Percentiles rank a stretch among this genome's conserved stretches.
phyloP scores from a whole-genome alignment of 2,329 filamentous ascomycete genomes.

The Diaporthe batatas region DNA sequence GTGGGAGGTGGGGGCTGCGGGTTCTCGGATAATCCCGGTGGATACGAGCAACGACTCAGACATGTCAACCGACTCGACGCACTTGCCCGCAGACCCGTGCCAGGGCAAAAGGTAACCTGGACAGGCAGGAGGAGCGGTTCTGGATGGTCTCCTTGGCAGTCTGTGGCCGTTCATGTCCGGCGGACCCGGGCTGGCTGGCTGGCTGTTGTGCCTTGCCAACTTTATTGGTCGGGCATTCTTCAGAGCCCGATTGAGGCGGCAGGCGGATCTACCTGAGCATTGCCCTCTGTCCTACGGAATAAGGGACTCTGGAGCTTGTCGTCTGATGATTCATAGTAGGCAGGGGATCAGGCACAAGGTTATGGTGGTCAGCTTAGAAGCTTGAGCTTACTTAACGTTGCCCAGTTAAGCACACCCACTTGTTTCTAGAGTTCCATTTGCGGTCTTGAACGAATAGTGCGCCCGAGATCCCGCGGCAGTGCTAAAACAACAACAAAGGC shows the following conservation, averaged over 20 bases:
- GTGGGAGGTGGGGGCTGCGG: background rate
- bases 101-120: background rate
- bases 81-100: background rate
- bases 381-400: constrained; percentile 8
- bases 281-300: too few species aligned
- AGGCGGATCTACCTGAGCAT: too few species aligned
- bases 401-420: background rate
- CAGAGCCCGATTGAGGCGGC: constrained; percentile 3
- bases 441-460: constrained; percentile 11
- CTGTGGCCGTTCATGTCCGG: constrained; percentile 7
- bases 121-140: constrained; percentile 1
- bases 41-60: constrained; percentile 23
- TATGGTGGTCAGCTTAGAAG: constrained; percentile 21
- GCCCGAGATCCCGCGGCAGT: constrained; percentile 13
- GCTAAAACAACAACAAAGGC: constrained; percentile 1
- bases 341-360: background rate
- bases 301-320: constrained; percentile 10
- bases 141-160: background rate
- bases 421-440: background rate
- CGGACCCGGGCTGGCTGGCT: background rate
- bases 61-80: background rate
- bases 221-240: constrained; percentile 4
- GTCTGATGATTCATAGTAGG: constrained; percentile 25
- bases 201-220: background rate
- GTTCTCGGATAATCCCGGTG: constrained; percentile 15